Percentiles rank a stretch among this genome's conserved stretches.
Conservation (phyloP, 805 yeast genomes). For the Wickerhamiella shivajii region DNA sequence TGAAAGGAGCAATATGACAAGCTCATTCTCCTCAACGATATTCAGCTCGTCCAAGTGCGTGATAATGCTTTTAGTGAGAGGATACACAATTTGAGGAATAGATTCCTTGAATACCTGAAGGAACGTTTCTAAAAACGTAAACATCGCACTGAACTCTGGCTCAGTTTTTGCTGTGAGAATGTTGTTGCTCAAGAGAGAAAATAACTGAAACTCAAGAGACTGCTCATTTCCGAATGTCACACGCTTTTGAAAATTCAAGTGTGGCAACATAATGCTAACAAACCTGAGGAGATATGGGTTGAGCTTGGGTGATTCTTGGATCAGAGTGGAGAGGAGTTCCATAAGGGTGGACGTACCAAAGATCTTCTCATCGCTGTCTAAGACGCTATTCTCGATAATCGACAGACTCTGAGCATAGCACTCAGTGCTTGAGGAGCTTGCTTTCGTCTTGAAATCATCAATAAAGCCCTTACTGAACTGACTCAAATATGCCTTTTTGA, state of each 20-base stretch:
- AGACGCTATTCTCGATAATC: conserved; percentile 4
- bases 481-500: conserved; percentile 4
- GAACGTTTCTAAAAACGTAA: conserved; percentile 36
- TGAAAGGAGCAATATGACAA: conserved; percentile 4
- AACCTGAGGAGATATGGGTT: conserved; percentile 7
- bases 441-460: conserved; percentile 1
- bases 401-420: conserved; percentile 4
- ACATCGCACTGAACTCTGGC: conserved; percentile 33
- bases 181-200: conserved; percentile 25
- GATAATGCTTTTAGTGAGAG: conserved; percentile 21
- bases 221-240: conserved; percentile 8
- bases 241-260: conserved; percentile 1
- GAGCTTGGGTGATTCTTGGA: not conserved
- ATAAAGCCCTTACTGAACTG: conserved; percentile 4
- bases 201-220: conserved; percentile 8
- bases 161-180: conserved; percentile 33
- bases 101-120: conserved; percentile 37
- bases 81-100: conserved; percentile 41
- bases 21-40: not conserved
- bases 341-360: conserved; percentile 1
- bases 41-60: conserved; percentile 5
- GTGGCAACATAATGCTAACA: conserved; percentile 3
- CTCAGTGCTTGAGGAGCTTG: not conserved
- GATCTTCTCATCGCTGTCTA: conserved; percentile 3
- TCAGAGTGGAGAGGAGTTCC: conserved; percentile 1